Evolutionary conservation across 352 stramenopile species (phyloP).

Genomic region (Phytophthora constricta): DNA sequence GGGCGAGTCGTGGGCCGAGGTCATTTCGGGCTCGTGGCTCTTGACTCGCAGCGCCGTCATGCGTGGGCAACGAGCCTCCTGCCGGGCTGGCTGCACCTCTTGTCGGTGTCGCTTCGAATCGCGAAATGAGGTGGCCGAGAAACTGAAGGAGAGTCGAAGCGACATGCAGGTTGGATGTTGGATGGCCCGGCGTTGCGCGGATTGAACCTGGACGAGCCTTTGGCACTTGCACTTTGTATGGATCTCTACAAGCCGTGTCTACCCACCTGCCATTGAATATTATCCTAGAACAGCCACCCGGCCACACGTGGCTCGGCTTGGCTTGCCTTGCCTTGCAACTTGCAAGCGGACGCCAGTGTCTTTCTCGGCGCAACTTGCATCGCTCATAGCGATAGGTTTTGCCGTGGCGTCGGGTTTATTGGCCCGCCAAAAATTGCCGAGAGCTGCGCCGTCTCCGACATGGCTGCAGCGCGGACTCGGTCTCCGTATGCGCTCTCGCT

Average conservation of each 20-base stretch:
- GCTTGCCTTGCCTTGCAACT: too few relatives aligned
- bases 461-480: neutral
- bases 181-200: conserved; percentile 6
- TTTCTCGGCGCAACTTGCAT: neutral
- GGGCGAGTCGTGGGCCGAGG: neutral
- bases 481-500: neutral
- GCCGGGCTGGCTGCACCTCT: too few relatives aligned
- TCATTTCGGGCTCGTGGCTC: conserved; percentile 15
- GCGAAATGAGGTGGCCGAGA: conserved; percentile 27
- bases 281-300: too few relatives aligned
- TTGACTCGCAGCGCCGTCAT: conserved; percentile 32
- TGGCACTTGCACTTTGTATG: neutral
- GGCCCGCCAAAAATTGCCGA: neutral
- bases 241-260: neutral
- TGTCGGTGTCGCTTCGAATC: conserved; percentile 16
- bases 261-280: too few relatives aligned
- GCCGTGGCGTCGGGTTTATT: neutral
- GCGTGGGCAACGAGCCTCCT: neutral
- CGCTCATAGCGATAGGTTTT: neutral
- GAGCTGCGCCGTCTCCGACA: neutral
- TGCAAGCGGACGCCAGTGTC: neutral
- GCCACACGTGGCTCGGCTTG: neutral
- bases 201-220: conserved; percentile 2
- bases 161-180: conserved; percentile 21
- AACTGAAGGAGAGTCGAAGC: conserved; percentile 8